A percentile compares a stretch with the other conserved stretches of the same genome.
Conservation (phyloP, 2,329 filamentous ascomycete species). For the Alternaria burnsii region DNA sequence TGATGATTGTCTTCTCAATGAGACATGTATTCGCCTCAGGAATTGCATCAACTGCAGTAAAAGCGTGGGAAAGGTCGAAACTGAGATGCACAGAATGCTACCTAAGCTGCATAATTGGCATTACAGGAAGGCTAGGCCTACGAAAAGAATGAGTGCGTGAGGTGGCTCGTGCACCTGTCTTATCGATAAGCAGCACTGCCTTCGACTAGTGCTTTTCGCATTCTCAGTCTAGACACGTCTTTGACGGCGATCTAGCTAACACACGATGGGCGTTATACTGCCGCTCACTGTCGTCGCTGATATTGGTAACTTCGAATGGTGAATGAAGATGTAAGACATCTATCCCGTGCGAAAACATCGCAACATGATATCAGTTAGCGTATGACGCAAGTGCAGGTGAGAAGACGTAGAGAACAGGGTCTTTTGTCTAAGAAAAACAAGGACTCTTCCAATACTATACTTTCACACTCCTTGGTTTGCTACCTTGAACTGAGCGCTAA, state of each 20-base stretch:
- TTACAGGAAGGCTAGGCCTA: not conserved
- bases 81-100: not conserved
- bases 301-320: not conserved
- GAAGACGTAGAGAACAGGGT: too few relatives aligned
- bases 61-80: not conserved
- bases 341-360: too few relatives aligned
- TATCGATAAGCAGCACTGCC: constrained; percentile 18
- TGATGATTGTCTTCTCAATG: not conserved
- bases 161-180: constrained; percentile 6
- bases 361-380: too few relatives aligned
- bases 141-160: constrained; percentile 4
- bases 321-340: too few relatives aligned
- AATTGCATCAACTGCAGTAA: constrained; percentile 9
- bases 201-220: not conserved
- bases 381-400: too few relatives aligned
- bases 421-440: not conserved
- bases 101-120: not conserved
- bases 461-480: not conserved
- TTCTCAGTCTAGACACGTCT: not conserved
- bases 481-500: not conserved
- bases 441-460: not conserved
- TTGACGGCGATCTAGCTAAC: not conserved
- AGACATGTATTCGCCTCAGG: constrained; percentile 4
- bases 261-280: too few relatives aligned
- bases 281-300: too few relatives aligned